Conservation (phyloP, 768 basidiomycete genomes). For the Serendipita sp. region DNA sequence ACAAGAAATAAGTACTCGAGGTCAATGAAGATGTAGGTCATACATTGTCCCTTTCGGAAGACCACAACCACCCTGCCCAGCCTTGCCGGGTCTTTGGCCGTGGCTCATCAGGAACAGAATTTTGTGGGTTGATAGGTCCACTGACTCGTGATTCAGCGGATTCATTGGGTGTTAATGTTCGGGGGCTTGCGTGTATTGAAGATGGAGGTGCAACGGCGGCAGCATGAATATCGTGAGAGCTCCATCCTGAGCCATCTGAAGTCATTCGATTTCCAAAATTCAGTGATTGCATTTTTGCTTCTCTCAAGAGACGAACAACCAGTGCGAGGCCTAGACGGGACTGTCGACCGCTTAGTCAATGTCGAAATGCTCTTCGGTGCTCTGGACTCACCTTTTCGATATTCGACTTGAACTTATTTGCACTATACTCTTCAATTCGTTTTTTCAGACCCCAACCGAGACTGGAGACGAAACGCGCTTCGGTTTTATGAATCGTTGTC, state of each 20-base stretch:
- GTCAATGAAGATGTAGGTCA: background rate
- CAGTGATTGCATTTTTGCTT: slow-evolving; percentile 49
- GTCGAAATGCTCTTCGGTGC: slow-evolving; percentile 7
- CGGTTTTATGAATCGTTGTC: slow-evolving; percentile 70
- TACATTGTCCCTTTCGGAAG: background rate
- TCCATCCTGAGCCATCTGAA: background rate
- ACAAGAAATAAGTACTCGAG: no score
- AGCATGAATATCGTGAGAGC: background rate
- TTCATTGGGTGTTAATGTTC: background rate
- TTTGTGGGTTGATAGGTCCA: background rate
- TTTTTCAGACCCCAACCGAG: slow-evolving; percentile 86
- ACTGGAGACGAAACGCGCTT: slow-evolving; percentile 72
- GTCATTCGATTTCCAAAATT: slow-evolving; percentile 20
- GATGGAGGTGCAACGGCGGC: background rate
- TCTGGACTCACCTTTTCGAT: slow-evolving; percentile 51
- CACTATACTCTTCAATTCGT: slow-evolving; percentile 71
- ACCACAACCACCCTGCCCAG: background rate
- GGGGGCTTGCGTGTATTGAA: background rate
- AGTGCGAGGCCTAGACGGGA: slow-evolving; percentile 79
- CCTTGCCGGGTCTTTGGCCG: no score
- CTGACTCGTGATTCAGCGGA: background rate
- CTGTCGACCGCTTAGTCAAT: slow-evolving; percentile 22
- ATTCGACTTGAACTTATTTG: slow-evolving; percentile 74
- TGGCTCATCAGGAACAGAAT: no score
- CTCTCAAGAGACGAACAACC: slow-evolving; percentile 61